Evolutionary conservation across 2,329 filamentous ascomycete genomes (phyloP), one percentile per base, ranked within the genome.

Genomic region (Penicillium griseofulvum): DNA sequence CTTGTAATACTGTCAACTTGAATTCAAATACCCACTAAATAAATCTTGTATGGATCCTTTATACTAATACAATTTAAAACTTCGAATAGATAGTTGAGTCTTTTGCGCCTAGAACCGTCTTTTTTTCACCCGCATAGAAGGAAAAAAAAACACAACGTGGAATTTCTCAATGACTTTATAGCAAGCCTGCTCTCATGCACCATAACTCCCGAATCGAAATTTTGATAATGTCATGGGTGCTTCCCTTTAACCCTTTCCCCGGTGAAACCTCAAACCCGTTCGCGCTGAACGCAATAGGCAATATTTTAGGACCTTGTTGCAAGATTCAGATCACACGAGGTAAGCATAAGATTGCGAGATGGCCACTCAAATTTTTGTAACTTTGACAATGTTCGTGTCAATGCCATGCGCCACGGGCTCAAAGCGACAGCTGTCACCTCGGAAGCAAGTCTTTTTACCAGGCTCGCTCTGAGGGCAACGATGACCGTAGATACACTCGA

Each of bases 401-500:
- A 86, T 79, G 14, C 80, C 80, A 66, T 87, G 84, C 56, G 85
- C 76, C 55, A 81, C 79, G 16, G 71, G 67, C 34, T 80, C 76
- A 63, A 87, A 87, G 33, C 83, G 80, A 74, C 84, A 87, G 49
- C 74, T 76, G 7, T 81, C 77, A 14, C 80, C 81, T 70, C 83
- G 84, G 62, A 81, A 80, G 65, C 84, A 87, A 17, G 76, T 78
- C 65, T 80, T 80, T 47, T 73, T 77, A 36, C 81, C 80, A 28
- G 78, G 75, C 55, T 77, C 72, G 33, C 75, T 77, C 57, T 82
- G 81, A 17, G 83, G 82, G 64, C 84, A 87, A 34, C 81, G 79
- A 68, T 87, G 84, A 22, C 84, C 84, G 64, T 86, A 86, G 49
- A 86, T 86, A 70, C 84, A 87, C 55, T 81, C 80, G 1, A 77